Percentiles rank a stretch among this genome's conserved stretches.
Conservation (phyloP, 306 rosid species). For the Dalbergia cochinchinensis region DNA sequence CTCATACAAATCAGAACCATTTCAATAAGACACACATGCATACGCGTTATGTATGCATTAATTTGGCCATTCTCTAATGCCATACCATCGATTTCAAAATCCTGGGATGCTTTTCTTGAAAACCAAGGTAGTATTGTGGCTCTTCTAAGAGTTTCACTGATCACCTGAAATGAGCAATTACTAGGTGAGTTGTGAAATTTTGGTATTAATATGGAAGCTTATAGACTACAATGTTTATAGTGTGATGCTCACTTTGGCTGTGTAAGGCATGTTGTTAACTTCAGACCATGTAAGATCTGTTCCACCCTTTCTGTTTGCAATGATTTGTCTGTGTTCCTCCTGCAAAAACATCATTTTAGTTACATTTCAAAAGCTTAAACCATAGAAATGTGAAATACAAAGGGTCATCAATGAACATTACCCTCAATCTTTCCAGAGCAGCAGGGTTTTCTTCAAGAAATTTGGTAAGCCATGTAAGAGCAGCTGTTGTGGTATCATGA, state of each 20-base stretch:
- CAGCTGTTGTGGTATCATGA: conserved; percentile 93
- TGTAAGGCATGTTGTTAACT: conserved; percentile 81
- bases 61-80: background rate
- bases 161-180: conserved; percentile 57
- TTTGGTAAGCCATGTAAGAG: conserved; percentile 84
- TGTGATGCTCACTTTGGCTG: conserved; percentile 66
- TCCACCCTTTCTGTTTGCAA: conserved; percentile 63
- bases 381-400: conserved; percentile 18
- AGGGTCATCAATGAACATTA: conserved; percentile 40
- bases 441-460: conserved; percentile 79
- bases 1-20: background rate
- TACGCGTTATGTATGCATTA: background rate
- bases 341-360: conserved; percentile 48
- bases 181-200: conserved; percentile 10
- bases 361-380: background rate
- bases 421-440: conserved; percentile 75
- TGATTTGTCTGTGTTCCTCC: conserved; percentile 78
- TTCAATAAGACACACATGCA: background rate
- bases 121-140: conserved; percentile 91
- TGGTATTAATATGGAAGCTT: background rate
- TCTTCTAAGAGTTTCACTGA: conserved; percentile 81
- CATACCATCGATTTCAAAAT: conserved; percentile 83
- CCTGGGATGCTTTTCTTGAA: conserved; percentile 87
- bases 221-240: background rate
- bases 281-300: conserved; percentile 78